Evolutionary conservation across 495 filamentous ascomycete genomes (phyloP).

Genomic region (Hypoxylon fuscum): DNA sequence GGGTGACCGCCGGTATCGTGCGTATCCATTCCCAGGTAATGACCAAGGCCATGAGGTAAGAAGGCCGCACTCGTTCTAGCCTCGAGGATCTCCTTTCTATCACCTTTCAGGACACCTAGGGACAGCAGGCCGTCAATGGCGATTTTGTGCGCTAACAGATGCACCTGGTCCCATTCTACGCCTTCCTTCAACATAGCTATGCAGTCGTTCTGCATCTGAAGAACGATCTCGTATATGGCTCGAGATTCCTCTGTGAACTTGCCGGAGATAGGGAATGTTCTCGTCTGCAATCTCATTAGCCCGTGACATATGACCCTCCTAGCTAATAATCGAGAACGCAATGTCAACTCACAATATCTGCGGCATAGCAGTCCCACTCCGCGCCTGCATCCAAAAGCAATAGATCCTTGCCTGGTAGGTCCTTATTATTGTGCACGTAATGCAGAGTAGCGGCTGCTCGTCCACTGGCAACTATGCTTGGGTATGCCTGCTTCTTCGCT

Average conservation of each 20-base stretch:
- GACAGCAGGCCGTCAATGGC: constrained; percentile 81
- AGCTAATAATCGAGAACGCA: not conserved
- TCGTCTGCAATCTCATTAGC: constrained; percentile 59
- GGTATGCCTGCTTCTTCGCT: constrained; percentile 82
- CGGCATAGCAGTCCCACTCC: constrained; percentile 82
- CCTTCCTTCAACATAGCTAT: constrained; percentile 78
- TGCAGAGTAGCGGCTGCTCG: constrained; percentile 84
- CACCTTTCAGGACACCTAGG: constrained; percentile 77
- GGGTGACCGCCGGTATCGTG: constrained; percentile 91
- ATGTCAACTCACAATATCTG: constrained; percentile 69
- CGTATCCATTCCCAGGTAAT: constrained; percentile 94
- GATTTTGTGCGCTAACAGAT: constrained; percentile 78
- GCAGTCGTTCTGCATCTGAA: constrained; percentile 82
- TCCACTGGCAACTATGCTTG: constrained; percentile 81
- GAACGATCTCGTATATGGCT: constrained; percentile 85
- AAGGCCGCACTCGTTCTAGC: constrained; percentile 83
- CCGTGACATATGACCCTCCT: not conserved
- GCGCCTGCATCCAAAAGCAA: constrained; percentile 85
- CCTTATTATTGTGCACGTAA: constrained; percentile 80
- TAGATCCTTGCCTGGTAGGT: constrained; percentile 72
- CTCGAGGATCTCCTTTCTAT: constrained; percentile 75
- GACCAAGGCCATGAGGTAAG: constrained; percentile 90
- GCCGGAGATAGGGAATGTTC: constrained; percentile 83
- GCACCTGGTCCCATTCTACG: constrained; percentile 85
- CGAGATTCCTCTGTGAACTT: constrained; percentile 75